Conservation (phyloP, 495 filamentous ascomycete genomes). For the Neurospora sp. region DNA sequence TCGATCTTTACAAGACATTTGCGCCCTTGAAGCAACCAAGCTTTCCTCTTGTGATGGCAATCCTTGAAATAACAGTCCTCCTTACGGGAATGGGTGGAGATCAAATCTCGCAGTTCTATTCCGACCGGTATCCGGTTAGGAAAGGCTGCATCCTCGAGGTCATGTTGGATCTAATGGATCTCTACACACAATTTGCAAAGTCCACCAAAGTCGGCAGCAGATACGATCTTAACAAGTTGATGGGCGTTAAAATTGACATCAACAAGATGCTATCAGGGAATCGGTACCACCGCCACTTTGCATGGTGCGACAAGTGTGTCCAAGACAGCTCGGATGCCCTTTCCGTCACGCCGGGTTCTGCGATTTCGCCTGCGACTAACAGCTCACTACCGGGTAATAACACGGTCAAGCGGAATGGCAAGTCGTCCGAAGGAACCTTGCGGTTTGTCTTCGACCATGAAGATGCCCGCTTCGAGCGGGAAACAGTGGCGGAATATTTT, state of each 20-base stretch:
- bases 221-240: conserved; percentile 63
- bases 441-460: conserved; percentile 84
- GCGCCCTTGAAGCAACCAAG: conserved; percentile 80
- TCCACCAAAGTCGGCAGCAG: conserved; percentile 61
- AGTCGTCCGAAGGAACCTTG: conserved; percentile 64
- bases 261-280: conserved; percentile 57
- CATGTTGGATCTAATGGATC: conserved; percentile 74
- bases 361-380: conserved; percentile 29
- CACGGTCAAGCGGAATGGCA: conserved; percentile 32
- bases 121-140: conserved; percentile 30
- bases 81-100: conserved; percentile 44
- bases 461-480: conserved; percentile 61
- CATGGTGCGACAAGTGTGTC: conserved; percentile 34
- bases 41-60: conserved; percentile 67
- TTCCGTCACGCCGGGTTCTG: conserved; percentile 25
- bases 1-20: conserved; percentile 88
- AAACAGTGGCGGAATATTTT: conserved; percentile 55
- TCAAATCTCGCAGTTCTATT: conserved; percentile 33
- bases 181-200: conserved; percentile 68
- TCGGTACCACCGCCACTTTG: conserved; percentile 25
- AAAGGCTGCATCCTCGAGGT: conserved; percentile 67
- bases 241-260: conserved; percentile 72
- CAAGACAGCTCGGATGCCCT: conserved; percentile 22
- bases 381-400: conserved; percentile 21
- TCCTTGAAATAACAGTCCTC: conserved; percentile 68